Conservation (phyloP, 192 early-diverging fungal genomes). For the Linnemannia exigua region DNA sequence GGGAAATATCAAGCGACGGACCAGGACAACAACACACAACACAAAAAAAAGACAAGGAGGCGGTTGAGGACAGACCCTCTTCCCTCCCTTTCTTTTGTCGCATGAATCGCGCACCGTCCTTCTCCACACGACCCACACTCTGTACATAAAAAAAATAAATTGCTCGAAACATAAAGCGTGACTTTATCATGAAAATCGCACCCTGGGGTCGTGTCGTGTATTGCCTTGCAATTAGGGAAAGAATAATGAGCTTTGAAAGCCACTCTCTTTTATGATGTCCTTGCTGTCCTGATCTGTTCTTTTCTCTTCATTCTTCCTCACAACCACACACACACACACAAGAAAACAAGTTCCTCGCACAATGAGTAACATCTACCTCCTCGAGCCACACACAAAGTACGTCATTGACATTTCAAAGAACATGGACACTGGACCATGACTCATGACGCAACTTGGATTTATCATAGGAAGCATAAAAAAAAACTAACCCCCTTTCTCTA, state of each 20-base stretch:
- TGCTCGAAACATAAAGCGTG: neutral
- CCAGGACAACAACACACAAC: neutral
- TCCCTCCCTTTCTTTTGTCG: neutral
- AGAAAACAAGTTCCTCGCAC: neutral
- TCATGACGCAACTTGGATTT: too few species aligned
- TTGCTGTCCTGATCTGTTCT: neutral
- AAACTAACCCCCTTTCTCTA: too few species aligned
- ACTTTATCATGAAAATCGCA: neutral
- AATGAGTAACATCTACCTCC: conserved; percentile 69
- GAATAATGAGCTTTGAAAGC: neutral
- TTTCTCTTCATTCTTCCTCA: neutral
- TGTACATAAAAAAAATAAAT: neutral
- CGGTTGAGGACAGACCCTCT: neutral
- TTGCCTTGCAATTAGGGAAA: neutral
- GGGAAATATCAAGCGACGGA: neutral
- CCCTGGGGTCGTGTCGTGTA: too few species aligned
- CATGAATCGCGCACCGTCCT: conserved; percentile 5
- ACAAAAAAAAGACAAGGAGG: conserved; percentile 1
- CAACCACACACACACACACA: neutral
- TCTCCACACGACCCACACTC: neutral
- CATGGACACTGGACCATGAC: neutral
- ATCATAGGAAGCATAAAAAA: too few species aligned
- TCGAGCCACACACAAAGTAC: conserved; percentile 71
- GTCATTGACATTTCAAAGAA: neutral
- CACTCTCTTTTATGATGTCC: neutral